A percentile compares a stretch with the other conserved stretches of the same genome.
phyloP scores from a whole-genome alignment of 176 grass and related monocot species.

The Phragmites australis region DNA sequence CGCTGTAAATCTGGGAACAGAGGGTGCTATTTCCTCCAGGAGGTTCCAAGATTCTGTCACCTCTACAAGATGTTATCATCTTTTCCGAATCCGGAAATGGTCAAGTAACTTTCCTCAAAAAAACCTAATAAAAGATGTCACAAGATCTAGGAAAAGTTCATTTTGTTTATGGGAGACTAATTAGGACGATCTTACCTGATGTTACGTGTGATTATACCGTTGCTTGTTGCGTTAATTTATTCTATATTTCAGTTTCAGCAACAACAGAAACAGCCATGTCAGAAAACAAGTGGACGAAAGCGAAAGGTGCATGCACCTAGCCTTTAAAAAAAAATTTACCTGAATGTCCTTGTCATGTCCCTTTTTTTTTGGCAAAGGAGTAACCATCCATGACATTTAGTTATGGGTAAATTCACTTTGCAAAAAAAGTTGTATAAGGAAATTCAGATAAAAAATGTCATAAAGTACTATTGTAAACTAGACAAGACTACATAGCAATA shows the following conservation, averaged over 20 bases:
- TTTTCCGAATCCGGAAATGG: neutral
- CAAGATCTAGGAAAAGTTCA: neutral
- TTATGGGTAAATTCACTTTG: neutral
- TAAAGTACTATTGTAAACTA: too few relatives aligned
- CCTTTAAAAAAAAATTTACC: neutral
- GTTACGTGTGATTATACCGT: neutral
- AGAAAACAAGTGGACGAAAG: neutral
- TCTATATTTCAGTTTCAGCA: neutral
- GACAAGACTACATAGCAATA: too few relatives aligned
- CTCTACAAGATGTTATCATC: neutral
- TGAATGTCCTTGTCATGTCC: neutral
- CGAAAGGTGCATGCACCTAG: neutral
- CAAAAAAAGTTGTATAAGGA: too few relatives aligned
- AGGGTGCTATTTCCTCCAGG: neutral
- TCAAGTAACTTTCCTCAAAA: neutral
- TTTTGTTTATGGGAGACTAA: neutral
- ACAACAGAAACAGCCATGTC: neutral
- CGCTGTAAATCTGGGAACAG: neutral
- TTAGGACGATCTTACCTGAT: neutral
- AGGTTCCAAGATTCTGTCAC: neutral
- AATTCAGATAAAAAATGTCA: too few relatives aligned
- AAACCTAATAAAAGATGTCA: neutral
- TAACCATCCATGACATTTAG: neutral
- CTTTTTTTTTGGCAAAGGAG: neutral
- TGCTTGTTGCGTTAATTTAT: neutral